phyloP scores from a whole-genome alignment of 306 rosid species.

The Trifolium pratense region DNA sequence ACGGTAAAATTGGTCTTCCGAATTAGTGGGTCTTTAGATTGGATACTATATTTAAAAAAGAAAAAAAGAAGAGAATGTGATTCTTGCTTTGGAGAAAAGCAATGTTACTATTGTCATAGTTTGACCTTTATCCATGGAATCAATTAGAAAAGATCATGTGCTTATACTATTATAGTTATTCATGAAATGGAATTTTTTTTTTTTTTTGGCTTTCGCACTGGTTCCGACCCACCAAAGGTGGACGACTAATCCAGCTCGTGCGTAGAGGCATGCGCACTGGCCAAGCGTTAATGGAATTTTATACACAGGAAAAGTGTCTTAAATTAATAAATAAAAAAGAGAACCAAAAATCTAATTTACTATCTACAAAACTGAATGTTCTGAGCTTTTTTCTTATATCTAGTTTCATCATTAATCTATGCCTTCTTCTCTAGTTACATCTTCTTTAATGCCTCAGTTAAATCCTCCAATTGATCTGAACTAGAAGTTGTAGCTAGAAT shows the following conservation, averaged over 20 bases:
- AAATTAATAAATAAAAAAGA: not conserved
- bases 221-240: too few species aligned
- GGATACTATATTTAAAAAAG: too few species aligned
- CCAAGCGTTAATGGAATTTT: too few species aligned
- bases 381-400: not conserved
- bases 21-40: too few species aligned
- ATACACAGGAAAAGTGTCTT: not conserved
- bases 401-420: not conserved
- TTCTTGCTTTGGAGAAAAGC: constrained; percentile 64
- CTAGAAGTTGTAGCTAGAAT: constrained; percentile 38
- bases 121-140: too few species aligned
- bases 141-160: too few species aligned
- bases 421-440: not conserved
- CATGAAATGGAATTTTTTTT: too few species aligned
- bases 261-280: too few species aligned
- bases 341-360: not conserved
- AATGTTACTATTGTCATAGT: constrained; percentile 22
- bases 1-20: too few species aligned
- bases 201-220: too few species aligned
- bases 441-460: constrained; percentile 39
- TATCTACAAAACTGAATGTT: not conserved
- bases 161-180: too few species aligned
- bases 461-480: constrained; percentile 39
- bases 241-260: too few species aligned
- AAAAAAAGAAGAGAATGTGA: constrained; percentile 53